Percentiles rank a stretch among this genome's conserved stretches.
phyloP scores from a whole-genome alignment of 2,329 filamentous ascomycete species.

The Mycosphaerella sp. region DNA sequence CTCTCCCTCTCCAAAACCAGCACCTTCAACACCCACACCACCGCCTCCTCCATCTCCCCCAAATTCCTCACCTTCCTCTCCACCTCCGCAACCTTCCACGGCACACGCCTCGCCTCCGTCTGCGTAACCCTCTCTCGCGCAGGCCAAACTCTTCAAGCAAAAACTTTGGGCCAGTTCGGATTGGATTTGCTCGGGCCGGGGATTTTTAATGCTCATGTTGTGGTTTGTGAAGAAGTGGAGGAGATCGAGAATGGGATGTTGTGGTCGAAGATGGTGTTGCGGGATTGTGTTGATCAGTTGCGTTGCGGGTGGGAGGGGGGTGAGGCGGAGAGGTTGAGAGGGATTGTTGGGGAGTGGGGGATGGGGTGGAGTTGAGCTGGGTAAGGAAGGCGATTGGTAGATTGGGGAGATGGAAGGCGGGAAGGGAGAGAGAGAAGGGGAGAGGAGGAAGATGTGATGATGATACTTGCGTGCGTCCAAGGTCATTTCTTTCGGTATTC shows the following conservation, averaged over 20 bases:
- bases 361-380: conserved; percentile 6
- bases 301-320: background rate
- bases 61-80: background rate
- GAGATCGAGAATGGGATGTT: background rate
- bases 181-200: conserved; percentile 5
- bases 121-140: conserved; percentile 3
- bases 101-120: background rate
- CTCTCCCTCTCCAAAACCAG: conserved; percentile 1
- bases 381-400: no score
- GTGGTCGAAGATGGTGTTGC: background rate
- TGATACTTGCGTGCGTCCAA: no score
- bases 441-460: background rate
- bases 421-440: background rate
- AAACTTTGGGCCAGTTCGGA: conserved; percentile 3
- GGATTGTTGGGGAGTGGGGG: background rate
- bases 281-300: conserved; percentile 2
- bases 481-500: no score
- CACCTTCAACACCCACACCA: conserved; percentile 4
- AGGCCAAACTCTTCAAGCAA: background rate
- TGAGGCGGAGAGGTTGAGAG: background rate
- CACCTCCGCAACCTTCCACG: background rate
- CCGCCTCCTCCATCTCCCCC: no score
- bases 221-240: conserved; percentile 1
- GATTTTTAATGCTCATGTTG: background rate
- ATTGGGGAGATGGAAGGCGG: background rate